A percentile compares a stretch with the other conserved stretches of the same genome.
These are phyloP conservation scores for Gomphus bonarii DNA, from an alignment of 1,284 basidiomycete species.

Conservation along the genomic window DNA sequence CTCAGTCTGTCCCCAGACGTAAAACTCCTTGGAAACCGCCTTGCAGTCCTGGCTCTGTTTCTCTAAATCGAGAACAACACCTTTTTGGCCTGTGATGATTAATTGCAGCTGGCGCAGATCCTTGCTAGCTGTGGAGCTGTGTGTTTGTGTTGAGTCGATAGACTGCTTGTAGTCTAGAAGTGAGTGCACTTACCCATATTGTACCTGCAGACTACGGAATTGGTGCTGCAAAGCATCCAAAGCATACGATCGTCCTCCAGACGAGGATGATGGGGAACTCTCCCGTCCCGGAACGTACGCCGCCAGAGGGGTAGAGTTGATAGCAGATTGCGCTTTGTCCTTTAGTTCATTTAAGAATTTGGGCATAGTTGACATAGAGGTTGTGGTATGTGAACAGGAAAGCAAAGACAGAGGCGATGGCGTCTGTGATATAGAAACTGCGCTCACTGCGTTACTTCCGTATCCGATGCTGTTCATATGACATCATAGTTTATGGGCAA, in stretches of 20 bases:
- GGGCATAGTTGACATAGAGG: conserved; percentile 41
- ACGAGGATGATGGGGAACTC: conserved; percentile 20
- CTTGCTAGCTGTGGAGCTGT: conserved; percentile 7
- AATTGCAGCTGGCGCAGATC: conserved; percentile 15
- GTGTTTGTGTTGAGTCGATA: neutral
- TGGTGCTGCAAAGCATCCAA: conserved; percentile 60
- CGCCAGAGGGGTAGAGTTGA: conserved; percentile 46
- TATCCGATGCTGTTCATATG: neutral
- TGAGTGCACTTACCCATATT: conserved; percentile 49
- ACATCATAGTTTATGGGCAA: neutral
- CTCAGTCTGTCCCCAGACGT: conserved; percentile 68
- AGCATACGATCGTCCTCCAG: conserved; percentile 29
- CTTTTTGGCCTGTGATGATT: conserved; percentile 67
- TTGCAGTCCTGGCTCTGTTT: conserved; percentile 52
- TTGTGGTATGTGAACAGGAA: conserved; percentile 1
- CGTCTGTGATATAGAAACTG: neutral
- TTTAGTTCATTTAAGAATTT: conserved; percentile 31
- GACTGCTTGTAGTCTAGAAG: neutral
- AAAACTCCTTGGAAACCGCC: conserved; percentile 69
- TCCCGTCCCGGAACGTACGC: conserved; percentile 27
- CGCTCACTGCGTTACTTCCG: no score
- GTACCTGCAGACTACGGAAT: conserved; percentile 59
- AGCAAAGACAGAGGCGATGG: no score
- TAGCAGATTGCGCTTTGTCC: conserved; percentile 62
- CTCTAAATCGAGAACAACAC: conserved; percentile 62